Evolutionary conservation across 1,139 yeast genomes (phyloP).

Genomic region (Geotrichum armillariae): DNA sequence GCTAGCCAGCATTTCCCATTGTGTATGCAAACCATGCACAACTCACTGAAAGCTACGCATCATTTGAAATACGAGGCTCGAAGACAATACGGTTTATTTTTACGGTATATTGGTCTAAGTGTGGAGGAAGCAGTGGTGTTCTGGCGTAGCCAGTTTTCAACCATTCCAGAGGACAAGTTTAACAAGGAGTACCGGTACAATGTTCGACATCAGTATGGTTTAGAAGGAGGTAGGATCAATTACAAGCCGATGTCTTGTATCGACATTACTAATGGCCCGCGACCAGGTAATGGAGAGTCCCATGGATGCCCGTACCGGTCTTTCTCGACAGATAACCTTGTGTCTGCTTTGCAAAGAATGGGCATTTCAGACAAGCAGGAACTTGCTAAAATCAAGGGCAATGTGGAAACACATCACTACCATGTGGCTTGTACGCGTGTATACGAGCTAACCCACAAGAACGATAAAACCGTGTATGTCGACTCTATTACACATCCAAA

Average conservation of each 20-base stretch:
- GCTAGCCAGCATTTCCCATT: constrained; percentile 73
- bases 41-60: constrained; percentile 55
- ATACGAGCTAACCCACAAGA: constrained; percentile 73
- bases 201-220: constrained; percentile 84
- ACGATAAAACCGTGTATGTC: constrained; percentile 35
- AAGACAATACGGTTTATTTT: constrained; percentile 78
- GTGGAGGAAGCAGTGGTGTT: constrained; percentile 86
- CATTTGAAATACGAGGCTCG: constrained; percentile 85
- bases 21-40: constrained; percentile 73
- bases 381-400: constrained; percentile 61
- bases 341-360: constrained; percentile 57
- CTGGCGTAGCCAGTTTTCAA: constrained; percentile 76
- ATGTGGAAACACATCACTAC: constrained; percentile 65
- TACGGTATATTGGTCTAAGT: constrained; percentile 84
- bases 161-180: constrained; percentile 69
- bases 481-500: constrained; percentile 80
- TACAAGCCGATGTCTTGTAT: constrained; percentile 87
- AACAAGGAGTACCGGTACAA: constrained; percentile 86
- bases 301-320: constrained; percentile 96
- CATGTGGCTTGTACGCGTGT: constrained; percentile 90
- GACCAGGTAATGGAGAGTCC: constrained; percentile 67
- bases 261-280: constrained; percentile 68
- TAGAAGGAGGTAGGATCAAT: constrained; percentile 85
- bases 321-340: constrained; percentile 60
- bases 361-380: constrained; percentile 68